Percentiles rank a stretch among this genome's conserved stretches.
Evolutionary conservation across 176 grass and related monocot genomes (phyloP).

Genomic region (Carex pumila): DNA sequence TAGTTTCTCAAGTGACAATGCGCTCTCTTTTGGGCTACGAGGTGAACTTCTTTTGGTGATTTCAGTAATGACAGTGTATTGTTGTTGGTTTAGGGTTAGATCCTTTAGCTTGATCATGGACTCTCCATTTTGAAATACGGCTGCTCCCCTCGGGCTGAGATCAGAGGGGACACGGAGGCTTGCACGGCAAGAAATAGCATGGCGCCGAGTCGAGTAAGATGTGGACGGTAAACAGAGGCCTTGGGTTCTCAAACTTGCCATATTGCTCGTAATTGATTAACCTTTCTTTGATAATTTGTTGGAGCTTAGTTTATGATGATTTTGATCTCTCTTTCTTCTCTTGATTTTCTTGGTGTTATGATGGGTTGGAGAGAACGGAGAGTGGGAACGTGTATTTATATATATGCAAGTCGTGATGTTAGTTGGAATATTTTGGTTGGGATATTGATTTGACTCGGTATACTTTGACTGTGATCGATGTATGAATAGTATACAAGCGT

Average conservation of each 20-base stretch:
- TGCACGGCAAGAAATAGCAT: background rate
- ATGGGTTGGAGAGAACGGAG: background rate
- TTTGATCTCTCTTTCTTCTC: background rate
- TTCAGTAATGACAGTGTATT: background rate
- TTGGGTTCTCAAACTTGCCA: background rate
- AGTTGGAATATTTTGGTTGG: background rate
- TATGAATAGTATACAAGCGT: background rate
- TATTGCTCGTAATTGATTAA: background rate
- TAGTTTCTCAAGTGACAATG: conserved; percentile 7
- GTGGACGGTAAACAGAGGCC: conserved; percentile 12
- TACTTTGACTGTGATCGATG: background rate
- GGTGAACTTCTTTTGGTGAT: background rate
- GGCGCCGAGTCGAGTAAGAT: background rate
- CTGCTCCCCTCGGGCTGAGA: background rate
- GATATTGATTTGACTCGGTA: background rate
- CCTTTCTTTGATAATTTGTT: background rate
- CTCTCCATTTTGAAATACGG: background rate
- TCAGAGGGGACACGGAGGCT: background rate
- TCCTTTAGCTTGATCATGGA: background rate
- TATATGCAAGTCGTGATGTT: background rate
- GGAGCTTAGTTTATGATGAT: background rate
- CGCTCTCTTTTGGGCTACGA: background rate
- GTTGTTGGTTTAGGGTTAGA: background rate
- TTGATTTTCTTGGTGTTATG: background rate
- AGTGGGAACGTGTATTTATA: background rate